Percentiles rank a stretch among this genome's conserved stretches.
Evolutionary conservation across 2,329 filamentous ascomycete species (phyloP).

Genomic region (Beauveria medogensis): DNA sequence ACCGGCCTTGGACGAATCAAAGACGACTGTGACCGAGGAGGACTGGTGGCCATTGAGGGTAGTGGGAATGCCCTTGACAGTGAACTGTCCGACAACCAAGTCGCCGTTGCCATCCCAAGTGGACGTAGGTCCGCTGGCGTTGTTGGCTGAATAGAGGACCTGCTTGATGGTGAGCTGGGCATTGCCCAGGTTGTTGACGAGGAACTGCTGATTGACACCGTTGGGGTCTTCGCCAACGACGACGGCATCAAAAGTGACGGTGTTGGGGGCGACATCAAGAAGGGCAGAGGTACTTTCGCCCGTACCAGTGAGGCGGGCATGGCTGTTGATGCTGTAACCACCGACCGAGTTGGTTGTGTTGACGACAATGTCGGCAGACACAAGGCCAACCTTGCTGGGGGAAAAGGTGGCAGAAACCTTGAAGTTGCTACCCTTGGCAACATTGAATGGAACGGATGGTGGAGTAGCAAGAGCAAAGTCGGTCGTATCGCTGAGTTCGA

Average conservation of each 20-base stretch:
- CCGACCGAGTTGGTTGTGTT: conserved; percentile 37
- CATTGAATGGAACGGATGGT: conserved; percentile 22
- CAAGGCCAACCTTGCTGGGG: conserved; percentile 37
- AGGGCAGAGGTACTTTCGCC: conserved; percentile 38
- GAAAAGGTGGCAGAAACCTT: conserved; percentile 36
- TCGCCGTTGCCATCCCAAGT: conserved; percentile 27
- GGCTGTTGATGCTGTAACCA: conserved; percentile 39
- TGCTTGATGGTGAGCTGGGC: conserved; percentile 33
- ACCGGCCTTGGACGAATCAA: conserved; percentile 37
- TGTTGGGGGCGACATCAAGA: conserved; percentile 38
- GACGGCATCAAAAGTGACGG: conserved; percentile 40
- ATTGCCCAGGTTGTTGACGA: conserved; percentile 44
- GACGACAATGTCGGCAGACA: conserved; percentile 39
- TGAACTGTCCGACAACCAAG: conserved; percentile 39
- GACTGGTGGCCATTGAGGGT: conserved; percentile 32
- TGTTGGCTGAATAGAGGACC: conserved; percentile 35
- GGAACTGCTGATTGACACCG: conserved; percentile 33
- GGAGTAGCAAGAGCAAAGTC: conserved; percentile 30
- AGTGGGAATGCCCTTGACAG: conserved; percentile 36
- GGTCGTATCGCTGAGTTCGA: conserved; percentile 25
- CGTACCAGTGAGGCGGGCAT: conserved; percentile 40
- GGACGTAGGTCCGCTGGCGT: conserved; percentile 37
- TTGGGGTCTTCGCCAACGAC: conserved; percentile 33
- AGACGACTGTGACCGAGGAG: conserved; percentile 35
- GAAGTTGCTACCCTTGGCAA: conserved; percentile 31